Evolutionary conservation across 108 stramenopile genomes (phyloP).

Genomic region (Skeletonema costatum): DNA sequence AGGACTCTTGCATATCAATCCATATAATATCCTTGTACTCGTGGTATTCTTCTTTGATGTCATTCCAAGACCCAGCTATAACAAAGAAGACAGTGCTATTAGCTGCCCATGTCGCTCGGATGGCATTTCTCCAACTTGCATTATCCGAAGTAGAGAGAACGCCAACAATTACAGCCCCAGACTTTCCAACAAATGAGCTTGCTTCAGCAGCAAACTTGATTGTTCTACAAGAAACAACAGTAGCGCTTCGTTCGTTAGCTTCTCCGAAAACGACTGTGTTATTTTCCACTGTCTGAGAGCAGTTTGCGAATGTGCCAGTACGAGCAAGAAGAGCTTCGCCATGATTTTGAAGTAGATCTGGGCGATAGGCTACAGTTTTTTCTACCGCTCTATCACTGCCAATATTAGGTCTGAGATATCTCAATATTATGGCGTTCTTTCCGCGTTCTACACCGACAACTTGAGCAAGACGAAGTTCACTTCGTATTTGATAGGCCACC

Average conservation of each 20-base stretch:
- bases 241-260: not conserved
- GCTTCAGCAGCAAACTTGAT: not conserved
- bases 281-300: not conserved
- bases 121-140: too few species aligned
- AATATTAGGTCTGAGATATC: too few species aligned
- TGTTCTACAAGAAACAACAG: not conserved
- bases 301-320: not conserved
- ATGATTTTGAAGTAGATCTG: not conserved
- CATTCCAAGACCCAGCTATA: conserved; percentile 2
- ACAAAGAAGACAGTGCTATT: not conserved
- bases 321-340: not conserved
- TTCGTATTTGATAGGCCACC: too few species aligned
- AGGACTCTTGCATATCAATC: conserved; percentile 6
- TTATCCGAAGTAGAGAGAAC: not conserved
- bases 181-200: not conserved
- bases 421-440: too few species aligned
- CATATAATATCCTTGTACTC: conserved; percentile 3
- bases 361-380: too few species aligned
- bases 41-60: not conserved
- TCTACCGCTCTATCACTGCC: too few species aligned
- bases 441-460: too few species aligned
- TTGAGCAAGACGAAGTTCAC: too few species aligned
- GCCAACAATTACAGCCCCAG: not conserved
- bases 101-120: not conserved
- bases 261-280: too few species aligned